Evolutionary conservation across 805 yeast genomes (phyloP).

Genomic region (Barnettozyma pratensis): DNA sequence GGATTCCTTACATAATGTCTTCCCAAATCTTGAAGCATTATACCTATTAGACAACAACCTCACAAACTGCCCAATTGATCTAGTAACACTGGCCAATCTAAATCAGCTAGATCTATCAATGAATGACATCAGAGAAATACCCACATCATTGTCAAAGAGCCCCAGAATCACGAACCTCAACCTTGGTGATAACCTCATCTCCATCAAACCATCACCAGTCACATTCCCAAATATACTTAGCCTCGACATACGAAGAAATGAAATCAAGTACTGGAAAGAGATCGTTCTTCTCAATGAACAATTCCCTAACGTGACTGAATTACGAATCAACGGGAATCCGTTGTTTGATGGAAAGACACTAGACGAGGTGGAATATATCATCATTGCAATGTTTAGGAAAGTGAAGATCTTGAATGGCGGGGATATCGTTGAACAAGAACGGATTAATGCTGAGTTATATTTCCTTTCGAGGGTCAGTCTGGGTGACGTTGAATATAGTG

Average conservation of each 20-base stretch:
- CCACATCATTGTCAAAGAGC: slow-evolving; percentile 7
- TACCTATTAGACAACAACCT: slow-evolving; percentile 25
- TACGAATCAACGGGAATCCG: slow-evolving; percentile 53
- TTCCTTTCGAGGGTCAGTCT: slow-evolving; percentile 46
- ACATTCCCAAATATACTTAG: slow-evolving; percentile 12
- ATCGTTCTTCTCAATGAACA: slow-evolving; percentile 37
- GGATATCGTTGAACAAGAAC: slow-evolving; percentile 37
- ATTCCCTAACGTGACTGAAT: slow-evolving; percentile 39
- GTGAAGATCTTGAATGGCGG: slow-evolving; percentile 56
- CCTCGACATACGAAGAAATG: slow-evolving; percentile 51
- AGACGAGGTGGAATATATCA: slow-evolving; percentile 26
- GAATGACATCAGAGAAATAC: slow-evolving; percentile 35
- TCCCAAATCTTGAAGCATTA: slow-evolving; percentile 33
- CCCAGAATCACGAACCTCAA: slow-evolving; percentile 15
- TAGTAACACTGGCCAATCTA: slow-evolving; percentile 2
- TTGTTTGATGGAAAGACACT: slow-evolving; percentile 25
- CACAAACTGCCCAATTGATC: slow-evolving; percentile 8
- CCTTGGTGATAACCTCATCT: slow-evolving; percentile 17
- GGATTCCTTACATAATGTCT: slow-evolving; percentile 16
- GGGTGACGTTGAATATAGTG: slow-evolving; percentile 23
- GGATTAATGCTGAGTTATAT: slow-evolving; percentile 63
- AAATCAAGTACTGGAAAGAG: slow-evolving; percentile 39
- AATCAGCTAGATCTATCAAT: slow-evolving; percentile 34
- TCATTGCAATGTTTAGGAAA: slow-evolving; percentile 42
- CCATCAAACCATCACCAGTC: not conserved